Evolutionary conservation across 2,329 filamentous ascomycete species (phyloP).

Genomic region (Falciphora oryzae): DNA sequence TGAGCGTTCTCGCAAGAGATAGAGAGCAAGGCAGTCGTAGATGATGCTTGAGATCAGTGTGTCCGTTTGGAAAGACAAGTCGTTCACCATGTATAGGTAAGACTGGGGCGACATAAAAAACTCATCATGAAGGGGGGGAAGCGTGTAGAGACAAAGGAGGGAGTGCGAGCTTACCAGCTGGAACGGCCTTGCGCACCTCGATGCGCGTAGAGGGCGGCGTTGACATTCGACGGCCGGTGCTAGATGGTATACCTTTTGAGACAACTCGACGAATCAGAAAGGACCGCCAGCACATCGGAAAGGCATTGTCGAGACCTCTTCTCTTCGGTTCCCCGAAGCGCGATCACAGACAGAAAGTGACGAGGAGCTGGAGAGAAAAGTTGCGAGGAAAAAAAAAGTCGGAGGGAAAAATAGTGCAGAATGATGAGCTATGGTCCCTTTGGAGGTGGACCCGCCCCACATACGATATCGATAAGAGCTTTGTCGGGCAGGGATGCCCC

Average conservation of each 20-base stretch:
- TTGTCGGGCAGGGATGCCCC: background rate
- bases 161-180: background rate
- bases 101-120: slow-evolving; percentile 53
- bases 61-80: slow-evolving; percentile 48
- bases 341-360: background rate
- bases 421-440: background rate
- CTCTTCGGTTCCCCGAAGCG: background rate
- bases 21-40: slow-evolving; percentile 7
- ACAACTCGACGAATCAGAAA: background rate
- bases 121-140: slow-evolving; percentile 40
- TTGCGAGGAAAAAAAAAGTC: background rate
- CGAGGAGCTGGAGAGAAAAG: background rate
- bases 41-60: slow-evolving; percentile 29
- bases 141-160: slow-evolving; percentile 12
- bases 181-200: background rate
- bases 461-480: slow-evolving; percentile 4
- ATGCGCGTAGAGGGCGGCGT: too few species aligned
- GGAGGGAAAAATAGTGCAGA: background rate
- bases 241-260: background rate
- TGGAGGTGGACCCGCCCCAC: background rate
- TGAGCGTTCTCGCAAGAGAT: background rate
- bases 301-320: background rate
- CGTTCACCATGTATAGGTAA: slow-evolving; percentile 50
- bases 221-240: background rate
- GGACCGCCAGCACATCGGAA: background rate